Conservation (phyloP, 2,329 filamentous ascomycete genomes). For the Xylaria sp. region DNA sequence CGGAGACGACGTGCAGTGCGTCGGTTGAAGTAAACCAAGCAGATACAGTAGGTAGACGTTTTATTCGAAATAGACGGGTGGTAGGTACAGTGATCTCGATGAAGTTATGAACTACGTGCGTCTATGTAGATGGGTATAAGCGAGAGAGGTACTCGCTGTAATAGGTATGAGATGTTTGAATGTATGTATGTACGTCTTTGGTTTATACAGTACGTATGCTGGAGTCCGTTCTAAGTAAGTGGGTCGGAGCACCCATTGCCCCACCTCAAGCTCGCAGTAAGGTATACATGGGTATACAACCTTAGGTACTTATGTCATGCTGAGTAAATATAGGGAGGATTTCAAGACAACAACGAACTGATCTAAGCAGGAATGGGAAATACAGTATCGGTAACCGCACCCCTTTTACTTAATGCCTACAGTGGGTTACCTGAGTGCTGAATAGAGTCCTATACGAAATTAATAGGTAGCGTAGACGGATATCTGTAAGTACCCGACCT, state of each 20-base stretch:
- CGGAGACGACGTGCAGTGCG: not conserved
- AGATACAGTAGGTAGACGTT: not conserved
- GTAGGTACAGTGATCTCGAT: not conserved
- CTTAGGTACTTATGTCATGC: too few species aligned
- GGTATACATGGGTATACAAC: not conserved
- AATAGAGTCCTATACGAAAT: too few species aligned
- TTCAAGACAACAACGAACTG: too few species aligned
- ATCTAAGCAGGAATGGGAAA: too few species aligned
- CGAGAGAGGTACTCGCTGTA: not conserved
- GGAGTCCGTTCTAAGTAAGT: not conserved
- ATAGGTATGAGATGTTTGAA: conserved; percentile 14
- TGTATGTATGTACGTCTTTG: not conserved
- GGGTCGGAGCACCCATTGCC: not conserved
- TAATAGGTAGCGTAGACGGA: too few species aligned
- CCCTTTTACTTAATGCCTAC: too few species aligned
- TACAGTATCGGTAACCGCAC: too few species aligned
- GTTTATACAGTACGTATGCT: not conserved
- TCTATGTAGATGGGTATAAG: not conserved
- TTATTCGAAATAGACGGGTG: not conserved
- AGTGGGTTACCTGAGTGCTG: too few species aligned
- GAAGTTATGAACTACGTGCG: not conserved
- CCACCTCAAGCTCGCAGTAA: too few species aligned
- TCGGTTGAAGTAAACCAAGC: not conserved
- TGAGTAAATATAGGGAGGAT: too few species aligned
- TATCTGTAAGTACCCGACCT: too few species aligned